These are phyloP conservation scores for Sicyos edulis DNA, from an alignment of 306 rosid genomes.

Conservation along the genomic window DNA sequence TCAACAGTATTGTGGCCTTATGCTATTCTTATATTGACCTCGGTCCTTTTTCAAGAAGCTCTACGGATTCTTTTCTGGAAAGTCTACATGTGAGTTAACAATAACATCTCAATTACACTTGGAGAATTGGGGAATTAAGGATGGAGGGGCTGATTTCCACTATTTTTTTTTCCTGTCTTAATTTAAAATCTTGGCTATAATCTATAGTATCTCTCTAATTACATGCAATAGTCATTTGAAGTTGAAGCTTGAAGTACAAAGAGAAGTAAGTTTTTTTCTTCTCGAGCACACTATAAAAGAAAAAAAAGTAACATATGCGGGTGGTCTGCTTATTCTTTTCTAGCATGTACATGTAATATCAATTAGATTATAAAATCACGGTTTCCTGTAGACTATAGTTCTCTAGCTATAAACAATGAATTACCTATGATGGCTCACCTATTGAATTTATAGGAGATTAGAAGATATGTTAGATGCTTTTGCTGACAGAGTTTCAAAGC, in stretches of 20 bases:
- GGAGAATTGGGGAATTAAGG: background rate
- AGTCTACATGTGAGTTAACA: slow-evolving; percentile 51
- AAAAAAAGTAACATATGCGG: background rate
- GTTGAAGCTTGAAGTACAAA: background rate
- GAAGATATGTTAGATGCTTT: too few species aligned
- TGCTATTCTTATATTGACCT: slow-evolving; percentile 53
- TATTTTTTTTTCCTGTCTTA: background rate
- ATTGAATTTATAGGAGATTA: too few species aligned
- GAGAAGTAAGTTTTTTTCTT: background rate
- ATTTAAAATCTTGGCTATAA: background rate
- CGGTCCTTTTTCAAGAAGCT: slow-evolving; percentile 81
- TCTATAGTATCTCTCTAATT: background rate
- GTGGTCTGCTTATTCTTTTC: too few species aligned
- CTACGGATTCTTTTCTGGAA: slow-evolving; percentile 79
- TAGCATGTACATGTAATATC: too few species aligned
- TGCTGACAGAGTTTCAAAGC: too few species aligned
- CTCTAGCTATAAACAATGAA: too few species aligned
- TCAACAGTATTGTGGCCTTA: slow-evolving; percentile 66
- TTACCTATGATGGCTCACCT: too few species aligned
- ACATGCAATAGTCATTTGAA: background rate
- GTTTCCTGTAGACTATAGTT: too few species aligned
- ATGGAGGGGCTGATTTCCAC: background rate
- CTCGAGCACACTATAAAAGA: background rate
- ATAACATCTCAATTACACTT: background rate
- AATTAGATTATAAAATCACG: too few species aligned